These are phyloP conservation scores for Gamarada debralockiae DNA, from an alignment of 495 filamentous ascomycete species.

Conservation along the genomic window DNA sequence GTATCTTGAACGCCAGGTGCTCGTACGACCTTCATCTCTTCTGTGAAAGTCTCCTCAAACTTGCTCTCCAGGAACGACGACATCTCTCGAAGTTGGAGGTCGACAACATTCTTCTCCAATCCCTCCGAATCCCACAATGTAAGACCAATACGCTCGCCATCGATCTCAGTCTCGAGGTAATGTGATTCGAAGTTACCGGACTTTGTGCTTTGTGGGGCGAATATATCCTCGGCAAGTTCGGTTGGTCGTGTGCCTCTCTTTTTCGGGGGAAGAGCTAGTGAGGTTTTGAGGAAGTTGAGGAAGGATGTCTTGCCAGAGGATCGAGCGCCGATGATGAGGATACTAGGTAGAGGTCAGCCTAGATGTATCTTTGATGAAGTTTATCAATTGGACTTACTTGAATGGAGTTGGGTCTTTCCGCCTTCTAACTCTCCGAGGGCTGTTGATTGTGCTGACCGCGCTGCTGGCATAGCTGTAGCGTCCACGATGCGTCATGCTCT, in stretches of 20 bases:
- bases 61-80: slow-evolving; percentile 92
- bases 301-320: slow-evolving; percentile 95
- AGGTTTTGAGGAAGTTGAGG: slow-evolving; percentile 87
- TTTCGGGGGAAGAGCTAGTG: slow-evolving; percentile 74
- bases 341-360: slow-evolving; percentile 44
- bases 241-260: slow-evolving; percentile 55
- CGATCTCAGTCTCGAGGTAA: slow-evolving; percentile 93
- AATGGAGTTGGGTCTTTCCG: slow-evolving; percentile 97
- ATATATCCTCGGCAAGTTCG: slow-evolving; percentile 46
- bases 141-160: slow-evolving; percentile 85
- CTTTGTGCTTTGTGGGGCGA: slow-evolving; percentile 41
- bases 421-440: slow-evolving; percentile 84
- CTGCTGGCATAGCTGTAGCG: slow-evolving; percentile 97
- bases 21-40: slow-evolving; percentile 96
- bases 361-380: neutral
- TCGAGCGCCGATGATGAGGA: slow-evolving; percentile 84
- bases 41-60: slow-evolving; percentile 95
- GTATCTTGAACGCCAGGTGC: slow-evolving; percentile 92
- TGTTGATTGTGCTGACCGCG: slow-evolving; percentile 88
- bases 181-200: slow-evolving; percentile 71
- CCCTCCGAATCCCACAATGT: slow-evolving; percentile 96
- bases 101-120: slow-evolving; percentile 87
- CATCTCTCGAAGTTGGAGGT: slow-evolving; percentile 89
- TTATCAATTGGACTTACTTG: slow-evolving; percentile 65
- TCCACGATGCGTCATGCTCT: slow-evolving; percentile 96